Evolutionary conservation across 257 asterid species (phyloP).

Genomic region (Nicotiana undulata): DNA sequence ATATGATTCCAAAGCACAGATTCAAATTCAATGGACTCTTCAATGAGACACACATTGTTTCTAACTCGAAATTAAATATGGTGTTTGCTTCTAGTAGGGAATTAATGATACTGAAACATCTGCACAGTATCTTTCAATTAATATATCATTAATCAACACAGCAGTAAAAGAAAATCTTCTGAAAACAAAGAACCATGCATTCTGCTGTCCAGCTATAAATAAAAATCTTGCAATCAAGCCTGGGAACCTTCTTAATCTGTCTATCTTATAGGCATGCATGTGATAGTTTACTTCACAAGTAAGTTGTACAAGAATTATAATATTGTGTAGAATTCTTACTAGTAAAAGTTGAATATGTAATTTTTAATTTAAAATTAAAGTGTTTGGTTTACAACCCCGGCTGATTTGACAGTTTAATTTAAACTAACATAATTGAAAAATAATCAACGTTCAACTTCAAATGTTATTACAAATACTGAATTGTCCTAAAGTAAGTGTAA

Average conservation of each 20-base stretch:
- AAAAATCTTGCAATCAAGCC: background rate
- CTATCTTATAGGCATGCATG: background rate
- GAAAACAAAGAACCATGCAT: too few relatives aligned
- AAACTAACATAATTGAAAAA: too few relatives aligned
- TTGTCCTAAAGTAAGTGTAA: background rate
- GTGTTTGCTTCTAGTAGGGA: background rate
- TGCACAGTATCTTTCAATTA: background rate
- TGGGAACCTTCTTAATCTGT: background rate
- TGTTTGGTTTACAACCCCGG: too few relatives aligned
- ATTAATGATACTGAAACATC: background rate
- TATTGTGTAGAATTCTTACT: background rate
- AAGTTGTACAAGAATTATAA: background rate
- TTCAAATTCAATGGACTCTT: background rate
- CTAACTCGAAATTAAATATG: background rate
- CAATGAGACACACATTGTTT: background rate
- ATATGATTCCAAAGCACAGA: constrained; percentile 1
- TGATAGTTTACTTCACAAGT: background rate
- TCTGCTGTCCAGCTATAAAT: too few relatives aligned
- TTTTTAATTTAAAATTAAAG: too few relatives aligned
- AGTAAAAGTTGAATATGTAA: background rate
- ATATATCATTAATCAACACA: background rate
- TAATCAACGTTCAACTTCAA: too few relatives aligned
- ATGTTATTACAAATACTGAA: too few relatives aligned
- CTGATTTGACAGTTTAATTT: too few relatives aligned
- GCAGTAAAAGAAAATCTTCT: too few relatives aligned